Base-by-base conservation (phyloP, 495 filamentous ascomycete species). In the Podospora anserina region DNA sequence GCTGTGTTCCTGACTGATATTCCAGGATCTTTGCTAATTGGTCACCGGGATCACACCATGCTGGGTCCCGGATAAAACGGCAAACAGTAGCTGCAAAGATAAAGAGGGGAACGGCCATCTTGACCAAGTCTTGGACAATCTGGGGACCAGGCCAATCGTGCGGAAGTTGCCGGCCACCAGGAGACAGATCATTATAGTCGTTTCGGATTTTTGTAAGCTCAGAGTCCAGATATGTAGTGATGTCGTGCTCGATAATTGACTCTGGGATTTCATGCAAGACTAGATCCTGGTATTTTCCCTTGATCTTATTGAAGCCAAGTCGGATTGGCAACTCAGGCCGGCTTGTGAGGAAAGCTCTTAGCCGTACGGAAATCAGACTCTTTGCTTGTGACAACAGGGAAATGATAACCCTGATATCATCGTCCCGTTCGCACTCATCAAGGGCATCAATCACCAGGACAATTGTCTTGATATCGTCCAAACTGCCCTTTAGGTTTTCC, bases 1-100 rank as follows among this genome's bases (percentile, higher is more conserved):
- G 2, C 19, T 26, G 26, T 23, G 23, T 23, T 4, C 26, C 15
- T 28, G 58, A 4, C 58, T 61, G 58, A 26, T 61, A 61, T 5
- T 20, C 19, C 16, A 61, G 26, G 58, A 61, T 9, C 19, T 61
- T 61, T 28, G n/a, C 26, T 15, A 61, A 15, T 28, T 27, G 58
- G 0, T 26, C 18, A 28, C 19, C 58, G 5, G 58, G 58, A 5
- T 26, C 26, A 26, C 19, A 20, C 18, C 19, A 61, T 26, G 3
- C 15, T 15, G 4, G n/a, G 26, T 78, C 75, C 6, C 62, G n/a
- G 49, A 81, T 71, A 63, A 80, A 84, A 18, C 78, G 76, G 66
- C 81, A 84, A 16, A 74, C 76, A n/a, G 80, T 83, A 9, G 80
- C 74, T 15, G 79, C 78, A 68, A 74, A 83, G 55, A 84, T 83